Conservation (phyloP, 1,284 basidiomycete genomes). For the Pholiota adiposa region DNA sequence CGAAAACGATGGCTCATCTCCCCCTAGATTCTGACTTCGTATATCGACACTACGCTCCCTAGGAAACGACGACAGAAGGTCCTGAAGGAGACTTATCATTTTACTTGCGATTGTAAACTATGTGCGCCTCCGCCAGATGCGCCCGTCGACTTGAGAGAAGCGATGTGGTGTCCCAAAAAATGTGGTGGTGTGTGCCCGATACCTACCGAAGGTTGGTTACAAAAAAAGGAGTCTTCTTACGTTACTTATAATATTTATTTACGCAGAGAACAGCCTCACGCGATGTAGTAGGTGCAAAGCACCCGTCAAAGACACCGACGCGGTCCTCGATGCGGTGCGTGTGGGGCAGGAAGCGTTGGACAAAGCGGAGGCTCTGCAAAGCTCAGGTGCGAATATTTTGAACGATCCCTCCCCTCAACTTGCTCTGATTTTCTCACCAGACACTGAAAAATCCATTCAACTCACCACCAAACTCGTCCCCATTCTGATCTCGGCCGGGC, state of each 20-base stretch:
- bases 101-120: slow-evolving; percentile 73
- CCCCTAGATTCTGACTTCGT: slow-evolving; percentile 68
- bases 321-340: slow-evolving; percentile 62
- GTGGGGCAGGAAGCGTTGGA: slow-evolving; percentile 72
- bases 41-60: slow-evolving; percentile 85
- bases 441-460: slow-evolving; percentile 56
- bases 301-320: slow-evolving; percentile 50
- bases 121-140: slow-evolving; percentile 42
- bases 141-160: slow-evolving; percentile 68
- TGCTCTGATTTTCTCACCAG: slow-evolving; percentile 35
- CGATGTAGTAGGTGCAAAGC: slow-evolving; percentile 66
- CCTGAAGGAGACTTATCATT: slow-evolving; percentile 79
- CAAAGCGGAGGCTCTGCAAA: slow-evolving; percentile 67
- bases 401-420: neutral
- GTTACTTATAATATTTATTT: neutral
- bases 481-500: slow-evolving; percentile 56
- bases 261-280: slow-evolving; percentile 46
- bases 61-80: slow-evolving; percentile 56
- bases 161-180: slow-evolving; percentile 65
- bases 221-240: slow-evolving; percentile 1
- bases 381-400: slow-evolving; percentile 47
- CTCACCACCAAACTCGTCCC: slow-evolving; percentile 71
- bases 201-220: slow-evolving; percentile 55
- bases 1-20: neutral
- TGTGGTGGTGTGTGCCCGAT: slow-evolving; percentile 66